Evolutionary conservation across 1,284 basidiomycete genomes (phyloP), one percentile per base, ranked within the genome.

Genomic region (Trichosporon sp.): DNA sequence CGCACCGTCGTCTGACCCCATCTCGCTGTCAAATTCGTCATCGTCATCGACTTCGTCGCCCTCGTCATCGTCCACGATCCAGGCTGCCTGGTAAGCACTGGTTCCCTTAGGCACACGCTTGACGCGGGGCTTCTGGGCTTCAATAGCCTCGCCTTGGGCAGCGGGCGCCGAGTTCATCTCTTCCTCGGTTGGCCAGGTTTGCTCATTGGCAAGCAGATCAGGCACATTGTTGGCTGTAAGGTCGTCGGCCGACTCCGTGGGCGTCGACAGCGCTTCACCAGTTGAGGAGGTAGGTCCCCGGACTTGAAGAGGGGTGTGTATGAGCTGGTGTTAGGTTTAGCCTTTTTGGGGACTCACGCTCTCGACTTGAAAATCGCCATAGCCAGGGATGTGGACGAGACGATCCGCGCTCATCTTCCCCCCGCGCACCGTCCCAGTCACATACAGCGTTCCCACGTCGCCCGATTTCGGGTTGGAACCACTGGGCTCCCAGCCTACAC

Each of bases 121-220:
- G 54, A 93, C 88, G n/a, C 85, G 83, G 1, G 74, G 68, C 40
- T 71, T 75, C 63, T 78, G 91, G 0, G 90, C 90, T 16, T 85
- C 85, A 66, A 79, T 83, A 0, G 90, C 90, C 4, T 70, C 69
- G 32, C 46, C 82, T 79, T 72, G 85, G 51, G 73, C 80, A 35
- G 85, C 83, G 8, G 74, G 77, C 21, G 79, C 80, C 11, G 71
- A 71, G 67, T 86, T 86, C 90, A 99, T 93, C 82, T 98, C 96
- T 77, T 98, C 96, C 81, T 98, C 95, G 0, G 95, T 98, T 0
- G 96, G 96, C 96, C 96, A 98, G 0, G 96, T 99, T 84, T 99
- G 96, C 80, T 99, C 96, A 79, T 96, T 96, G 14, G 88, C 90
- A 84, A 98, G 87, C 72, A 93, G 89, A 77, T 98, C 94, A 0